These are phyloP conservation scores for Tephrocybe sp. DNA, from an alignment of 768 basidiomycete genomes.

Conservation along the genomic window DNA sequence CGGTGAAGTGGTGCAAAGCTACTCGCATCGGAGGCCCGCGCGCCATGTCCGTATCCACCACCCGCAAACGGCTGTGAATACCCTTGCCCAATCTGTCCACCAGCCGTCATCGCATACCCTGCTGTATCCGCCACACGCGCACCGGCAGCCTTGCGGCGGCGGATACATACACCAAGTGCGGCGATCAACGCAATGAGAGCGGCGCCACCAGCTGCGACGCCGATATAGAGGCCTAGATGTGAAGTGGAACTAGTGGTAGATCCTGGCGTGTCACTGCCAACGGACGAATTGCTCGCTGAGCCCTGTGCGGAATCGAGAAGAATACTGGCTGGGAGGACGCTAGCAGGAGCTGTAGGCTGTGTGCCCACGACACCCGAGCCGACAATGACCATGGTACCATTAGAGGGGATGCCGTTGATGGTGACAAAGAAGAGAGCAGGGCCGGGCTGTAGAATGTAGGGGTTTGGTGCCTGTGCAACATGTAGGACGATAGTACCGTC, in stretches of 20 bases:
- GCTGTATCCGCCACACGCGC: conserved; percentile 4
- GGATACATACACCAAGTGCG: conserved; percentile 14
- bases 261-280: background rate
- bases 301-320: conserved; percentile 43
- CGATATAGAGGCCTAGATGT: conserved; percentile 2
- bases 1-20: conserved; percentile 71
- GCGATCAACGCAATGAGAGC: conserved; percentile 3
- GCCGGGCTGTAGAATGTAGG: conserved; percentile 87
- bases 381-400: conserved; percentile 73
- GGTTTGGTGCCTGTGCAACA: conserved; percentile 79
- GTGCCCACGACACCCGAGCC: conserved; percentile 77
- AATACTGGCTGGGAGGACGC: conserved; percentile 50
- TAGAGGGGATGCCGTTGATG: conserved; percentile 82
- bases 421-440: conserved; percentile 83
- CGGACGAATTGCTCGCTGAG: conserved; percentile 4
- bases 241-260: background rate
- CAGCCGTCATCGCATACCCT: conserved; percentile 18
- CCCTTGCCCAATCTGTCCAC: conserved; percentile 27
- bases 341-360: conserved; percentile 53
- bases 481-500: conserved; percentile 79
- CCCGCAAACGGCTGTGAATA: conserved; percentile 22
- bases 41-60: conserved; percentile 22
- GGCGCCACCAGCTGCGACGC: conserved; percentile 4
- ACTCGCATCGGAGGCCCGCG: conserved; percentile 50
- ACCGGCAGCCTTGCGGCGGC: conserved; percentile 39